These are phyloP conservation scores for Guadua angustifolia DNA, from an alignment of 176 grass and related monocot species.

Conservation along the genomic window DNA sequence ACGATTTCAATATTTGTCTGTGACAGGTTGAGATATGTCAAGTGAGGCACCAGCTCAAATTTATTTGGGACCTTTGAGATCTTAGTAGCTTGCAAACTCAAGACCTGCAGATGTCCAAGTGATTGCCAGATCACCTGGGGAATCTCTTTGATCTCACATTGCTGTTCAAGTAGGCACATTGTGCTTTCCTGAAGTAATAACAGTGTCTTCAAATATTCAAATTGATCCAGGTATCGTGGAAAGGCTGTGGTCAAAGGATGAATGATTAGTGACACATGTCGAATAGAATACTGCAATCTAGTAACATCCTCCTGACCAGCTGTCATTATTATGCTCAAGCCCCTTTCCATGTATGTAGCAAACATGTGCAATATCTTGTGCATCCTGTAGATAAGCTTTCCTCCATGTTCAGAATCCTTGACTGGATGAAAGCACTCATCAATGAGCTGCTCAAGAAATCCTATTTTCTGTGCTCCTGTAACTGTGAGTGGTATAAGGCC, in stretches of 20 bases:
- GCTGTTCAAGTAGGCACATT: not conserved
- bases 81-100: constrained; percentile 14
- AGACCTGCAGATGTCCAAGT: not conserved
- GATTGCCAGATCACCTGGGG: not conserved
- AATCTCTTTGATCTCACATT: constrained; percentile 28
- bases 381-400: not conserved
- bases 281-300: not conserved
- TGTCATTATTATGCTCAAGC: not conserved
- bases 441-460: constrained; percentile 3
- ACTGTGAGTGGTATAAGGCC: not conserved
- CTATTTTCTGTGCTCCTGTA: not conserved
- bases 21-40: constrained; percentile 41
- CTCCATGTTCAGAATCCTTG: not conserved
- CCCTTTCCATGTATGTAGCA: not conserved
- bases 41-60: not conserved
- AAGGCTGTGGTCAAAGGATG: not conserved
- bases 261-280: not conserved
- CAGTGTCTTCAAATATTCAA: not conserved
- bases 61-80: not conserved
- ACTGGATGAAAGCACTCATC: constrained; percentile 14
- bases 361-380: constrained; percentile 32
- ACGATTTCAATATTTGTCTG: not conserved
- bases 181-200: not conserved
- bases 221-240: not conserved
- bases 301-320: not conserved